Evolutionary conservation across 768 basidiomycete genomes (phyloP), one percentile per base, ranked within the genome.

Genomic region (Tylopilus intermedius): DNA sequence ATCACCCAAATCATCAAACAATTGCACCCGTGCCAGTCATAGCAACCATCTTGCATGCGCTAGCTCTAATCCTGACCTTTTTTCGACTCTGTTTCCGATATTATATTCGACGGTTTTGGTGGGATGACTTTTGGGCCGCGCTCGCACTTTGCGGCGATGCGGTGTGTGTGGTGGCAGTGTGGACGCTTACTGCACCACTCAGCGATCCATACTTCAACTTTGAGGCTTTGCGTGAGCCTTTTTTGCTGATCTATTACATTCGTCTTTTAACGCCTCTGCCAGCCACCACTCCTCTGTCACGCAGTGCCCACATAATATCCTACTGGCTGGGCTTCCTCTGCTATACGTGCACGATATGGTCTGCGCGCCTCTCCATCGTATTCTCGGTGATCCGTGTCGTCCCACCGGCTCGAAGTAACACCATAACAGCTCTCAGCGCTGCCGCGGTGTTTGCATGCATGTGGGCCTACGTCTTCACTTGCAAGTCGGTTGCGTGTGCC

Each of bases 401-500:
- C 45, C 61, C 62, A 26, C 62, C 66, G 0, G 22, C 49, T 26
- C 55, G 47, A n/a, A 35, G 29, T 18, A 48, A 55, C 45, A 24
- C 8, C 14, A n/a, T 46, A 15, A 30, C 37, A 1, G 35, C 42
- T 3, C 37, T 55, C 11, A 43, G 54, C 10, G 37, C 56, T 13
- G 54, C 47, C 0, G 52, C n/a, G 27, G 1, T 55, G 4, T 58
- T 66, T 24, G 38, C 24, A 22, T 50, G 50, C 47, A 53, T 67
- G 58, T 62, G 66, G 61, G 35, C 32, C 26, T 63, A 49, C 53
- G 38, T 63, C 5, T 9, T 65, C 18, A 14, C 39, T 3, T 46
- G 53, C 50, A 67, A 67, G 35, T 15, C 50, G 69, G 75, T 58
- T 73, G 74, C 74, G 65, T 76, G 18, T 79, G 76, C 61, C 65